Base-by-base conservation (phyloP, 768 basidiomycete genomes). In the Multifurca ochricompacta region DNA sequence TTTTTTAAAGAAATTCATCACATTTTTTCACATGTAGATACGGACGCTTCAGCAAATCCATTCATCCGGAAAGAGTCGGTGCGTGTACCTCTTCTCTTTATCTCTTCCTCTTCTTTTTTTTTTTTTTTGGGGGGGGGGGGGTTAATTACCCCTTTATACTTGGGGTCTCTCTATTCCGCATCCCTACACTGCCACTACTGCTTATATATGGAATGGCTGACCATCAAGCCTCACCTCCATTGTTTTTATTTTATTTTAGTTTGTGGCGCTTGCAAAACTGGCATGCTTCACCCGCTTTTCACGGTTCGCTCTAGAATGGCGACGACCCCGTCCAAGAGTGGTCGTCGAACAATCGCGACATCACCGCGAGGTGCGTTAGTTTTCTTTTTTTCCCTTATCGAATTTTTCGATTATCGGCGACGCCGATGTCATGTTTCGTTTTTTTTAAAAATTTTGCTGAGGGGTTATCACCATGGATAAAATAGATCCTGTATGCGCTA, bases 31-130 rank as follows among this genome's bases (percentile, higher is more conserved):
- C 58, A 9, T 35, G 34, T 58, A 87, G 86, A 48, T 88, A 88
- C 62, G 86, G 86, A 14, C 78, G 86, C 30, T 80, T 81, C 62
- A 83, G 78, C 64, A 88, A 83, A 56, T 87, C 85, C 18, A 87
- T 87, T 59, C 72, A 74, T 13, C 75, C 82, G 13, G 76, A 81
- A 30, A 77, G 82, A 71, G 80, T 78, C 51, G 72, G 85, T 85
- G 58, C 58, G 81, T 73, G 23, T 34, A 39, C 49, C 16, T 41
- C 32, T n/a, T 5, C 48, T n/a, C 40, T 35, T 0, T 4, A 21
- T 3, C 30, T 6, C 42, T 39, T 48, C 54, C 48, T 49, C 41
- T 30, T 21, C 14, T 16, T 19, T 28, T n/a, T n/a, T n/a, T n/a
- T n/a, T n/a, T n/a, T n/a, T n/a, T n/a, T n/a, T n/a, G n/a, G n/a